Conservation (phyloP, 345 rosid species). For the Eucalyptus coolabah region DNA sequence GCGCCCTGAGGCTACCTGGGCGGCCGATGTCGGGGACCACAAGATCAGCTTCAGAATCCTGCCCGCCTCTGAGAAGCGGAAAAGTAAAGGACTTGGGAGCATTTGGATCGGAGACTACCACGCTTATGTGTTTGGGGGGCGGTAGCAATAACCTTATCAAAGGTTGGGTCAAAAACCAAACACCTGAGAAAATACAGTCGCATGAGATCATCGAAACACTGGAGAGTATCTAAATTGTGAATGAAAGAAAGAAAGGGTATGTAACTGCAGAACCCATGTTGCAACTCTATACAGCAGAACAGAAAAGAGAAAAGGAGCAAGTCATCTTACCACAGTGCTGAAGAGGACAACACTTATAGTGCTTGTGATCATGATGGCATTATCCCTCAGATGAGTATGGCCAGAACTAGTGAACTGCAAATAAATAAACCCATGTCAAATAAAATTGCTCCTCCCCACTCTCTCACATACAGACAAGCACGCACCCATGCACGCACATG, state of each 20-base stretch:
- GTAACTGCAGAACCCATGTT: background rate
- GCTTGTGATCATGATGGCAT: constrained; percentile 96
- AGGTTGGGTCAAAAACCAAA: constrained; percentile 85
- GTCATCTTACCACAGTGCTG: constrained; percentile 77
- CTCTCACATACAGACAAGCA: background rate
- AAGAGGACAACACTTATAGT: constrained; percentile 87
- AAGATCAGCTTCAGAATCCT: constrained; percentile 52
- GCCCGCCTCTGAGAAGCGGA: constrained; percentile 60
- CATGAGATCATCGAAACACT: background rate
- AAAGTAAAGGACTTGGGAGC: constrained; percentile 37
- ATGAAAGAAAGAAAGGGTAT: background rate
- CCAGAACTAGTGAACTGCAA: constrained; percentile 83
- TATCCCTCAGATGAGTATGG: constrained; percentile 69
- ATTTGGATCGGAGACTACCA: constrained; percentile 24
- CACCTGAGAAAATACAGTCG: constrained; percentile 24
- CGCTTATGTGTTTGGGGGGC: constrained; percentile 26
- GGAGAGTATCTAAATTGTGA: background rate
- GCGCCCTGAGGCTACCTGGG: constrained; percentile 60
- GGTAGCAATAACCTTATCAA: constrained; percentile 69
- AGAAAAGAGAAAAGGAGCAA: background rate
- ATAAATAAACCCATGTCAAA: background rate
- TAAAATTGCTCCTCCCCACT: background rate
- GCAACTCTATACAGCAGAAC: background rate
- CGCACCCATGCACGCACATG: no score
- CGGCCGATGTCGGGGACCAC: constrained; percentile 11